Conservation (phyloP, 163 green algal species). For the Chlorella variabilis region DNA sequence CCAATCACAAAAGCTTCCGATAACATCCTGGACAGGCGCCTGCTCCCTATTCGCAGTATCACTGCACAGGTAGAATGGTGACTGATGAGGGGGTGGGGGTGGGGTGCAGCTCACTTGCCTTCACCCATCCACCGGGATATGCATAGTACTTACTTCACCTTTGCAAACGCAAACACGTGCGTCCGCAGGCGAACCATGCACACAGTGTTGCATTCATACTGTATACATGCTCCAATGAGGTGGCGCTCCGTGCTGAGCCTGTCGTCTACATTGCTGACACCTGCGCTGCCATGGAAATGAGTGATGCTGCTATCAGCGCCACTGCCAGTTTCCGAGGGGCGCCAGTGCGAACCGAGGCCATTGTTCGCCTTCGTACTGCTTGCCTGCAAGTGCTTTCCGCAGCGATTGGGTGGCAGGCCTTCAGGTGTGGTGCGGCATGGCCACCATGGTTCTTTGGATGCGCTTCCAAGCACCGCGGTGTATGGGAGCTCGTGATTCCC, state of each 20-base stretch:
- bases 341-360: conserved; percentile 41
- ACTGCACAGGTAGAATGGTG: conserved; percentile 65
- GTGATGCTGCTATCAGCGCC: conserved; percentile 27
- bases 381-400: conserved; percentile 83
- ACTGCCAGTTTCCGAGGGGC: conserved; percentile 23
- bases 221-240: conserved; percentile 39
- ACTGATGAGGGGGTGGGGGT: too few relatives aligned
- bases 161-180: too few relatives aligned
- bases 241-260: conserved; percentile 45
- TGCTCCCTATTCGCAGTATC: conserved; percentile 66
- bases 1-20: conserved; percentile 43
- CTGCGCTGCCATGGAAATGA: conserved; percentile 41
- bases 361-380: conserved; percentile 69
- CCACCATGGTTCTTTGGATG: background rate
- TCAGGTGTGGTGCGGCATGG: conserved; percentile 47
- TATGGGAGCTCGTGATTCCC: too few relatives aligned
- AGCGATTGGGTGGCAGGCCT: conserved; percentile 77
- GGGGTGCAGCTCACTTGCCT: too few relatives aligned
- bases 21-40: conserved; percentile 55
- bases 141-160: too few relatives aligned
- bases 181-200: conserved; percentile 45
- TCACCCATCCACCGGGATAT: too few relatives aligned
- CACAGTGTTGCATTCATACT: conserved; percentile 73
- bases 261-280: conserved; percentile 39
- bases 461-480: too few relatives aligned